Base-by-base conservation (phyloP, 257 asterid genomes). In the Capsicum chinense region DNA sequence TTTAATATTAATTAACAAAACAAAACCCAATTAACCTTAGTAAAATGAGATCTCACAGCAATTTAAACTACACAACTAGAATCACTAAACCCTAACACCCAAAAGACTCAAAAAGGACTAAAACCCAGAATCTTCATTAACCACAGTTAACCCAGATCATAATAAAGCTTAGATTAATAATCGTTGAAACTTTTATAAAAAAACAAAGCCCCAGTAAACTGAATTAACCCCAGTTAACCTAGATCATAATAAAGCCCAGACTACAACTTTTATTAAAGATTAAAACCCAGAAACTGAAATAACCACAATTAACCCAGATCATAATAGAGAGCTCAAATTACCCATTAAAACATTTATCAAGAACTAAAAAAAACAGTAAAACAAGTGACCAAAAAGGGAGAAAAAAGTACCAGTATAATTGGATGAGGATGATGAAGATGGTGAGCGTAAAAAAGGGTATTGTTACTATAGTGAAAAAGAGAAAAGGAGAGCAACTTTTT, bases 401-500 rank as follows among this genome's bases (percentile, higher is more conserved):
- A n/a, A 59, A 83, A 35, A 44, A 35, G 16, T 83, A 83, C 85
- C 80, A 6, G 80, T 37, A 0, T 54, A 15, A 8, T 8, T 21
- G 3, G 80, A 57, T 5, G 56, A 26, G 14, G 79, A 69, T 6
- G 56, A 44, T 4, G 80, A 54, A 52, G 80, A 9, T 10, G 7
- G 64, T 50, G 84, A 81, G 7, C 44, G 69, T 33, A 4, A 44
- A 56, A 66, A 52, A 16, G 57, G 21, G 69, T 83, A 17, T 48
- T 5, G 76, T n/a, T 66, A 47, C n/a, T 8, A 73, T 26, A 63
- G 83, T 70, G 59, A 21, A 17, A 80, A 79, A 80, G 59, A 88
- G 37, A 17, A 80, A 79, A 80, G 2, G 59, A 86, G 88, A 88
- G 76, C 76, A 79, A 86, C 60, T 80, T 47, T 14, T n/a, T 81